Base-by-base conservation (phyloP, 805 yeast species). In the Crinitomyces ghanaensis region DNA sequence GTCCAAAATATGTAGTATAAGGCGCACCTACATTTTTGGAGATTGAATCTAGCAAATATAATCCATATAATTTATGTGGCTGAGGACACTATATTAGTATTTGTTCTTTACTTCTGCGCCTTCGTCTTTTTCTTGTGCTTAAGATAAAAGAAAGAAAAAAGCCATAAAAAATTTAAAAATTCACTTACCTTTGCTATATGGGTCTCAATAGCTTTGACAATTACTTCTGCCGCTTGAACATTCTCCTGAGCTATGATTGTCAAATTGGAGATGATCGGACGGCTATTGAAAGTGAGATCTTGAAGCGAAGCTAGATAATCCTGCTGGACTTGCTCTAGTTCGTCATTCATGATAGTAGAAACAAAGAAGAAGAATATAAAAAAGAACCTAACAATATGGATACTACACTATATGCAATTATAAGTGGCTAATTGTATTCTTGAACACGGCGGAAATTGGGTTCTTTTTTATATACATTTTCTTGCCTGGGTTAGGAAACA, bases 1-100 rank as follows among this genome's bases (percentile, higher is more conserved):
- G 65, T 33, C 86, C 77, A 52, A 91, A 74, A 33, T 81, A 54
- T 5, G 74, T 65, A n/a, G 84, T 81, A 54, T 88, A 91, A 2
- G 97, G 96, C 40, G 76, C 69, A 6, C 96, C 95, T 20, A 83
- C 77, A 48, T 77, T 82, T 56, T 91, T 91, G 59, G 88, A 80
- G 30, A 91, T 80, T 12, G 96, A 85, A 55, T 91, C 97, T 36
- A 91, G 58, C 29, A 88, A 65, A 51, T 88, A 91, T 39, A 91
- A 65, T 3, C 91, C 74, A 46, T 72, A 91, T 30, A 91, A 65
- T 56, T 91, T 91, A 43, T 82, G 86, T 8, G 71, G 68, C 1
- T 96, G 96, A 2, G 81, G 70, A 48, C 91, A 75, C 53, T 55
- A n/a, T n/a, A n/a, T n/a, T n/a, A n/a, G n/a, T n/a, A n/a, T n/a